Base-by-base conservation (phyloP, 768 basidiomycete species). In the Trametes cubensis region DNA sequence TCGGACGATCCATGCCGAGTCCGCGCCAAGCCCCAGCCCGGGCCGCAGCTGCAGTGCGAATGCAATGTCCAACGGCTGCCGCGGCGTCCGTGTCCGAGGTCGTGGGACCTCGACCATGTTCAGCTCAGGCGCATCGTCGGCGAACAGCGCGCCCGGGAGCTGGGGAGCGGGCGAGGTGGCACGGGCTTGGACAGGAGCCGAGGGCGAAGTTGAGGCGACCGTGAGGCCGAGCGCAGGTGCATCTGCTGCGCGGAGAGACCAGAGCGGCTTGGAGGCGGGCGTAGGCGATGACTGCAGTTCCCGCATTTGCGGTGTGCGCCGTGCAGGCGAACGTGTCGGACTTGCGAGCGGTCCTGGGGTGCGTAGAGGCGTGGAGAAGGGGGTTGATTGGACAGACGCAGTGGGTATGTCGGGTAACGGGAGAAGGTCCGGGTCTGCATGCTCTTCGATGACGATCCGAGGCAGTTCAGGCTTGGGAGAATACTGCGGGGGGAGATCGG, bases 21-120 rank as follows among this genome's bases (percentile, higher is more conserved):
- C 89, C 13, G 88, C 85, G 42, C 88, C 86, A 13, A 81, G 73
- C 40, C 88, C 89, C 21, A 90, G 74, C 1, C 89, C 88, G 6
- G 88, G 88, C 30, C 88, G 81, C 50, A 90, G 79, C 72, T 91
- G 89, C 87, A 91, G 87, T 46, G 88, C 88, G 6, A 92, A 81
- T 18, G 87, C 89, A 48, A 89, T 79, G 67, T 91, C 89, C 30
- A 81, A 69, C 65, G 68, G 70, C 25, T 67, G 64, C 11, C 71
- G 68, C 30, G 69, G 70, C 30, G 66, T 65, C 28, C 70, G 55
- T 40, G 40, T 30, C 13, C 61, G 59, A 38, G 61, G 54, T 20
- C 54, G 62, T 44, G 39, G 54, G 8, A 62, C 55, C 48, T 66
- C 60, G 38, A 55, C 49, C 40, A 60, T 34, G 34, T 34, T 50